These are phyloP conservation scores for Cardamine occulta DNA, from an alignment of 345 rosid species.

Conservation along the genomic window DNA sequence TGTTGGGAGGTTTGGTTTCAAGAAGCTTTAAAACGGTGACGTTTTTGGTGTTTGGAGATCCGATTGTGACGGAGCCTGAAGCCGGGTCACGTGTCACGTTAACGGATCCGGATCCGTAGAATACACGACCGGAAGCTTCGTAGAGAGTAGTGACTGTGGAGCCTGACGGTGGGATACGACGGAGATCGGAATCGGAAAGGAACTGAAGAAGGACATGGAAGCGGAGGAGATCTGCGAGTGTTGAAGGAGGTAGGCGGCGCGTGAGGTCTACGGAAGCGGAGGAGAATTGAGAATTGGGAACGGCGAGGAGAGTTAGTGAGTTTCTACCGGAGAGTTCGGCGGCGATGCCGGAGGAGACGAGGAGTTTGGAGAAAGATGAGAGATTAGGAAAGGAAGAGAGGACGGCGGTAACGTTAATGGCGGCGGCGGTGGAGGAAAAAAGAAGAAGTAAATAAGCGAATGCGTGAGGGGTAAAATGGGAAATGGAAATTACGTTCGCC, in stretches of 20 bases:
- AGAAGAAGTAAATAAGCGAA: conserved; percentile 55
- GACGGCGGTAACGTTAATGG: conserved; percentile 66
- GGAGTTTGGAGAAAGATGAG: conserved; percentile 59
- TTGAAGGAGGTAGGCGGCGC: conserved; percentile 66
- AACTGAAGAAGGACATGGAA: conserved; percentile 82
- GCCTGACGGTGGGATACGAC: conserved; percentile 55
- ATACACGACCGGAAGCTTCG: conserved; percentile 41
- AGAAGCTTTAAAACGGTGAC: conserved; percentile 61
- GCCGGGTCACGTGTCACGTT: conserved; percentile 66
- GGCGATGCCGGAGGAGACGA: conserved; percentile 57
- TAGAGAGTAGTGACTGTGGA: conserved; percentile 41
- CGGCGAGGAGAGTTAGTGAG: conserved; percentile 80
- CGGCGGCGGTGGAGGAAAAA: conserved; percentile 44
- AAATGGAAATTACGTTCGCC: conserved; percentile 42
- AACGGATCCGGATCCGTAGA: conserved; percentile 67
- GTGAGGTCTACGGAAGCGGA: conserved; percentile 54
- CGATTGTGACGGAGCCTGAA: conserved; percentile 54
- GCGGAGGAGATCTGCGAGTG: conserved; percentile 85
- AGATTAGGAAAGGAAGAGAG: conserved; percentile 69
- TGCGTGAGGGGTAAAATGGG: conserved; percentile 56
- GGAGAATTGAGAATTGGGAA: conserved; percentile 69
- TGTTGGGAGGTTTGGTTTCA: conserved; percentile 65
- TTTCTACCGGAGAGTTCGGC: conserved; percentile 63
- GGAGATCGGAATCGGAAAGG: conserved; percentile 70
- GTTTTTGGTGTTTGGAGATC: conserved; percentile 56